Conservation (phyloP, 2,329 filamentous ascomycete species). For the Stachybotrys elegans region DNA sequence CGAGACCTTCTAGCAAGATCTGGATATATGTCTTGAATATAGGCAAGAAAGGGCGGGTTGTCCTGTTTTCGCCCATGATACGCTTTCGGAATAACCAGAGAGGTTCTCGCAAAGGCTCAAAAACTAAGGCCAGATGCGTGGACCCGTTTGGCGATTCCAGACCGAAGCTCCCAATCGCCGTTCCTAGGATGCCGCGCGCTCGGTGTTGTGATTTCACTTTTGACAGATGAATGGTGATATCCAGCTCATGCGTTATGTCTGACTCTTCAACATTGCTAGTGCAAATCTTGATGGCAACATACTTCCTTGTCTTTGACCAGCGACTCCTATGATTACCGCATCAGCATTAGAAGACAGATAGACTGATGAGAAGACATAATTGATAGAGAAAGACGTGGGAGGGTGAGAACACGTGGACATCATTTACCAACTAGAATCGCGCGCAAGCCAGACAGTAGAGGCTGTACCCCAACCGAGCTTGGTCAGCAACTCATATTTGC, state of each 20-base stretch:
- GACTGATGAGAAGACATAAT: background rate
- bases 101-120: conserved; percentile 32
- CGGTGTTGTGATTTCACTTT: conserved; percentile 15
- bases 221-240: conserved; percentile 5
- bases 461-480: conserved; percentile 31
- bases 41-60: conserved; percentile 7
- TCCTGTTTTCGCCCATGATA: conserved; percentile 23
- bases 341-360: too few relatives aligned
- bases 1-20: conserved; percentile 31
- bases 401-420: conserved; percentile 1
- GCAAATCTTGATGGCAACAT: conserved; percentile 18
- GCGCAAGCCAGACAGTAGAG: conserved; percentile 33
- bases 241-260: conserved; percentile 14
- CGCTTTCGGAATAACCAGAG: conserved; percentile 28
- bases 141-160: conserved; percentile 20
- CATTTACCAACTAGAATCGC: conserved; percentile 6
- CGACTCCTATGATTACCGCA: background rate
- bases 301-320: conserved; percentile 8
- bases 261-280: conserved; percentile 13
- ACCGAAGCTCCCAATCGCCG: conserved; percentile 23
- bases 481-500: conserved; percentile 24
- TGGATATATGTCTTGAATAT: conserved; percentile 30
- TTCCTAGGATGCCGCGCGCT: conserved; percentile 22
- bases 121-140: conserved; percentile 29
- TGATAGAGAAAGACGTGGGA: background rate